Percentiles rank a stretch among this genome's conserved stretches.
Conservation (phyloP, 805 yeast species). For the Saccharomycopsis selenospora region DNA sequence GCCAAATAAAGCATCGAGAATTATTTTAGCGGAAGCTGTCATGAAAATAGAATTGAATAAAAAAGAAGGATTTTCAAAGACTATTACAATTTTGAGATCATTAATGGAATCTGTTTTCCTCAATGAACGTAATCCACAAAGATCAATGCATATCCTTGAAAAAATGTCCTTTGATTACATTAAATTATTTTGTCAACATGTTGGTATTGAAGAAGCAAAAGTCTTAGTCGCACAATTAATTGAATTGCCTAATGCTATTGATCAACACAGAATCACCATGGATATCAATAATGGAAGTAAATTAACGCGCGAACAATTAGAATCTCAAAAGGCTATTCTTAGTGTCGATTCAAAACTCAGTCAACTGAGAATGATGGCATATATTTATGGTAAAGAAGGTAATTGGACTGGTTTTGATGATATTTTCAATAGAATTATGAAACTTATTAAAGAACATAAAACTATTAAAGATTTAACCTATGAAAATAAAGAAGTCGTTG, state of each 20-base stretch:
- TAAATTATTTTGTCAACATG: conserved; percentile 1
- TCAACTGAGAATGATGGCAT: background rate
- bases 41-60: background rate
- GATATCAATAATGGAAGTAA: background rate
- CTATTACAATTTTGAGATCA: background rate
- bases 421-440: background rate
- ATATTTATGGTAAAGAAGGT: background rate
- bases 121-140: background rate
- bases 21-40: background rate
- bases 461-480: background rate
- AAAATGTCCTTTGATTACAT: background rate
- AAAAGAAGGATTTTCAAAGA: background rate
- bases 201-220: conserved; percentile 2
- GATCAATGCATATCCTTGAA: background rate
- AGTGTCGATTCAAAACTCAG: conserved; percentile 1
- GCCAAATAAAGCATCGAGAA: conserved; percentile 1
- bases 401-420: background rate
- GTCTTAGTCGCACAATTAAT: background rate
- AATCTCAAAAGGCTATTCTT: background rate
- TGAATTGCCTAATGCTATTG: background rate
- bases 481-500: background rate
- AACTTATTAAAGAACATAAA: background rate
- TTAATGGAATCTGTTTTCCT: conserved; percentile 1
- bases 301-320: background rate
- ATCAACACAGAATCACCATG: no score